Conservation (phyloP, 129 eudicot species). For the Centrapalus pauciflorus region DNA sequence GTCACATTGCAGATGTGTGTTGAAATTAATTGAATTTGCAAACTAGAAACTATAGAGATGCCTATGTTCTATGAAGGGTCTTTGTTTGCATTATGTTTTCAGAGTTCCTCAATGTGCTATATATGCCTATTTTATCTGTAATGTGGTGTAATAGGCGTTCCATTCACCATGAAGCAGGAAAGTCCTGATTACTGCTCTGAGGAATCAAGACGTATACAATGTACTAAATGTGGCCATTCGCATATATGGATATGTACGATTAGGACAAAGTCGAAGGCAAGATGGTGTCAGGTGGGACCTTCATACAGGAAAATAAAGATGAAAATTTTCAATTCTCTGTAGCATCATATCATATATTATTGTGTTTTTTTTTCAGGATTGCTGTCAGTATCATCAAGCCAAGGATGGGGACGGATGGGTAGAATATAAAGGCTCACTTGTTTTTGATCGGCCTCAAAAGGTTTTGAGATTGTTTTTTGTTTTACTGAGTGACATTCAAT, state of each 20-base stretch:
- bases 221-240: constrained; percentile 94
- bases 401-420: constrained; percentile 99
- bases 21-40: not conserved
- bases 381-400: constrained; percentile 97
- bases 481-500: not conserved
- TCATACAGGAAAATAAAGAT: not conserved
- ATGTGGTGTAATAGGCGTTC: not conserved
- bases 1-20: not conserved
- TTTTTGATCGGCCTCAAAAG: constrained; percentile 79
- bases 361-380: constrained; percentile 57
- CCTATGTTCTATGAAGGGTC: not conserved
- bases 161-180: constrained; percentile 31
- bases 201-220: constrained; percentile 94
- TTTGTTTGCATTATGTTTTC: not conserved
- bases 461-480: constrained; percentile 25
- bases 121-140: not conserved
- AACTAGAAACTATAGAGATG: not conserved
- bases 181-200: constrained; percentile 53
- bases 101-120: not conserved
- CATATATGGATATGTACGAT: constrained; percentile 97
- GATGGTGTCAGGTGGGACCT: constrained; percentile 93
- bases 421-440: constrained; percentile 87
- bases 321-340: not conserved
- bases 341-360: not conserved
- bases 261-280: constrained; percentile 81